These are phyloP conservation scores for Hamigera avellanea DNA, from an alignment of 495 filamentous ascomycete species.

Conservation along the genomic window DNA sequence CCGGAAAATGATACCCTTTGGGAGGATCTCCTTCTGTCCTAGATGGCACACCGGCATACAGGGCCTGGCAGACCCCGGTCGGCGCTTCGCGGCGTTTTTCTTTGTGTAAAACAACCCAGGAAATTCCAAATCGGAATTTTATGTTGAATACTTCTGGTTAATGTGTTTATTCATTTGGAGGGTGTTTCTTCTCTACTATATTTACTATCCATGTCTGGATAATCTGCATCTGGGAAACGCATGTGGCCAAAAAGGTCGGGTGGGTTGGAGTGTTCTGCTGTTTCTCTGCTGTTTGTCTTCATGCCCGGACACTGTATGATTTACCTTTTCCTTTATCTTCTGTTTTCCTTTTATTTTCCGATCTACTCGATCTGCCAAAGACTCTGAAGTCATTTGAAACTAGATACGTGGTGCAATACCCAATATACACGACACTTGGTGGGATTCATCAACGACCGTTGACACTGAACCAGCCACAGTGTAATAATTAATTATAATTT, in stretches of 20 bases:
- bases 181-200: neutral
- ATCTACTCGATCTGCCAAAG: neutral
- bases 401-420: no score
- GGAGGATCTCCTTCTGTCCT: slow-evolving; percentile 6
- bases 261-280: no score
- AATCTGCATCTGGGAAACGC: no score
- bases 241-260: no score
- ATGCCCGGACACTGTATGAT: neutral
- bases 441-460: no score
- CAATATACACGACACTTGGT: no score
- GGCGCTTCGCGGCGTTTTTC: slow-evolving; percentile 24
- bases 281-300: no score
- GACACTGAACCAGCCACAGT: no score
- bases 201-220: no score
- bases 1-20: slow-evolving; percentile 17
- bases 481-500: no score
- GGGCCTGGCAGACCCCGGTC: slow-evolving; percentile 11
- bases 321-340: slow-evolving; percentile 3
- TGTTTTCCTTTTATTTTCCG: slow-evolving; percentile 10
- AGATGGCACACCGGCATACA: slow-evolving; percentile 2
- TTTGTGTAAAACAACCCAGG: slow-evolving; percentile 17
- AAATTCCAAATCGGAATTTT: neutral
- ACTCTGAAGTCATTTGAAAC: no score
- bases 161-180: no score
- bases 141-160: slow-evolving; percentile 10